Conservation (phyloP, 495 filamentous ascomycete species). For the Trichoderma asperelloides region DNA sequence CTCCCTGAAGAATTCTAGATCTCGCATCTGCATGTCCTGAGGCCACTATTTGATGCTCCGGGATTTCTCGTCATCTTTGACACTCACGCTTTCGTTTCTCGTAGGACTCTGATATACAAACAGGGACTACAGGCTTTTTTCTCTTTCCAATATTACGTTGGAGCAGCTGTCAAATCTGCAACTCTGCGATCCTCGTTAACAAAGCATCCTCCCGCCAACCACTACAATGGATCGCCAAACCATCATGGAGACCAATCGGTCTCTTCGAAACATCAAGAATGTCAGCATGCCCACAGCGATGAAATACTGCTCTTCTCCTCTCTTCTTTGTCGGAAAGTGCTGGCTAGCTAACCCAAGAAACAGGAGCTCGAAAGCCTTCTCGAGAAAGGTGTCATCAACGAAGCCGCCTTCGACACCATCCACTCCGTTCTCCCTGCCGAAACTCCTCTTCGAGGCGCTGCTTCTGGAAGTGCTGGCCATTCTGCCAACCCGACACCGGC, state of each 20-base stretch:
- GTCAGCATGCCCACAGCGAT: conserved; percentile 31
- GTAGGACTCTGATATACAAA: no score
- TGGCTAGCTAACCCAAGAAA: neutral
- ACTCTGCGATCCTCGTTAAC: neutral
- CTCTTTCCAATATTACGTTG: neutral
- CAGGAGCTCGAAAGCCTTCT: conserved; percentile 90
- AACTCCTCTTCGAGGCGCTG: conserved; percentile 39
- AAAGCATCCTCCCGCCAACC: neutral
- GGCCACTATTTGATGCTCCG: no score
- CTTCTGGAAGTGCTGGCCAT: conserved; percentile 18
- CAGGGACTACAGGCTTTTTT: no score
- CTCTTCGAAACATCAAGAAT: conserved; percentile 75
- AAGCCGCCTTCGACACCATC: conserved; percentile 61
- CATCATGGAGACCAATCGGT: conserved; percentile 62
- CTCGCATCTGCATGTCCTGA: no score
- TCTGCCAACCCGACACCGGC: conserved; percentile 22
- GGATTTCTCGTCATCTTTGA: no score
- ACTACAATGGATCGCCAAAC: conserved; percentile 36
- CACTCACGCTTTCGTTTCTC: no score
- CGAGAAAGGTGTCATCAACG: conserved; percentile 65
- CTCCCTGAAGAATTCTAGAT: no score
- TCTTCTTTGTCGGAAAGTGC: neutral
- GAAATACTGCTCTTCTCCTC: neutral
- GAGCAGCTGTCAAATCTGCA: neutral
- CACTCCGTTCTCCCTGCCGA: conserved; percentile 63